Evolutionary conservation across 352 stramenopile genomes (phyloP).

Genomic region (Saprolegnia parasitica): DNA sequence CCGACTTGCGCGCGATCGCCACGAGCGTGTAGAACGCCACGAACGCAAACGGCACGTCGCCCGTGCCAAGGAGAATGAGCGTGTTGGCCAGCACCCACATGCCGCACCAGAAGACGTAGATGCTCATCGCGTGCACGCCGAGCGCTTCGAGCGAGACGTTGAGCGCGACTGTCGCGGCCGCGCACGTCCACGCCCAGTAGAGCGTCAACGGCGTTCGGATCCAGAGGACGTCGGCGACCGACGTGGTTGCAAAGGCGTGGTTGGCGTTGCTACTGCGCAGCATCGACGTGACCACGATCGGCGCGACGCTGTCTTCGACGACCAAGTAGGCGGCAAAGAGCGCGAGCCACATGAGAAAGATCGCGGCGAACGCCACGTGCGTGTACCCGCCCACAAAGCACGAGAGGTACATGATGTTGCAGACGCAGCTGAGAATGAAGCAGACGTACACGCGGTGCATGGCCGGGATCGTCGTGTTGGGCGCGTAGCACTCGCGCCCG

Average conservation of each 20-base stretch:
- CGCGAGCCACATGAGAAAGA: conserved; percentile 1
- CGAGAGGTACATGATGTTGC: background rate
- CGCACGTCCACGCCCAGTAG: conserved; percentile 27
- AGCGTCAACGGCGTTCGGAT: conserved; percentile 18
- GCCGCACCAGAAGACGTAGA: conserved; percentile 28
- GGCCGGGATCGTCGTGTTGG: background rate
- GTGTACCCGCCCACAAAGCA: background rate
- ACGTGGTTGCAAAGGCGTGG: conserved; percentile 12
- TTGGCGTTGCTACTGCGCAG: conserved; percentile 5
- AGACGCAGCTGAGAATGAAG: background rate
- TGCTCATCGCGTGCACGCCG: conserved; percentile 10
- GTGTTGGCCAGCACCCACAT: conserved; percentile 21
- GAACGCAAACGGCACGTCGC: conserved; percentile 21
- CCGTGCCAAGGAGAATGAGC: conserved; percentile 19
- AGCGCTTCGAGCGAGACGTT: conserved; percentile 13
- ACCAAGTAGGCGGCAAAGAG: conserved; percentile 20
- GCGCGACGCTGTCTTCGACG: conserved; percentile 12
- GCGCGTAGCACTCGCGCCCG: background rate
- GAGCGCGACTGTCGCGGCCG: conserved; percentile 13
- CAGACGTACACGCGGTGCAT: conserved; percentile 13
- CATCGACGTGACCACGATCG: conserved; percentile 17
- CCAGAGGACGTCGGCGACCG: conserved; percentile 1
- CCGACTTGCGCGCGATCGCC: conserved; percentile 5
- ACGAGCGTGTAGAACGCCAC: conserved; percentile 14
- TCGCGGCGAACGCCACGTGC: background rate